These are phyloP conservation scores for Clathrus columnatus DNA, from an alignment of 768 basidiomycete genomes.

Conservation along the genomic window DNA sequence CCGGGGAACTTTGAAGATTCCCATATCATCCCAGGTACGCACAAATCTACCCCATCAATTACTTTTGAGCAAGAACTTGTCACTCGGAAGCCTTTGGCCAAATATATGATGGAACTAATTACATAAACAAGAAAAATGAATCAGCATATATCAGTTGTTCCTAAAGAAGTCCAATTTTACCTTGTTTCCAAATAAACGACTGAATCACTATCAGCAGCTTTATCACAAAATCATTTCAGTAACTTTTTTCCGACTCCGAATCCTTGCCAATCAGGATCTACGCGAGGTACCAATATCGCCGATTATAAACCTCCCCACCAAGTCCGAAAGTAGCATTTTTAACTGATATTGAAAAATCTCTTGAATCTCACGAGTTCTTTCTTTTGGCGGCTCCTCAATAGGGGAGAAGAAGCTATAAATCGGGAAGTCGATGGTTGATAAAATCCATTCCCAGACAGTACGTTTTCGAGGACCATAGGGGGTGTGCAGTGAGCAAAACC, in stretches of 20 bases:
- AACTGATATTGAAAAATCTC: not conserved
- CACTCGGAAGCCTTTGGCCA: slow-evolving; percentile 2
- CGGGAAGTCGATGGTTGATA: slow-evolving; percentile 3
- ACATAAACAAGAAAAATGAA: too few species aligned
- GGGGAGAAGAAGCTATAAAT: not conserved
- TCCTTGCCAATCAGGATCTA: slow-evolving; percentile 7
- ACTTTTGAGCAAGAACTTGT: not conserved
- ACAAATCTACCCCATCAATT: not conserved
- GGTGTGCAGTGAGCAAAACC: not conserved
- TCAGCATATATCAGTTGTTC: too few species aligned
- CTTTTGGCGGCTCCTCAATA: not conserved
- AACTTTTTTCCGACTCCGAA: slow-evolving; percentile 2
- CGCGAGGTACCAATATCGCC: slow-evolving; percentile 6
- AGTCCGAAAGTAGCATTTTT: slow-evolving; percentile 5
- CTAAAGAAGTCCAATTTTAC: not conserved
- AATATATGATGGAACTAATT: not conserved
- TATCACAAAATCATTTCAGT: slow-evolving; percentile 2
- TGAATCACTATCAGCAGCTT: not conserved
- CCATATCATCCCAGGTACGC: slow-evolving; percentile 9
- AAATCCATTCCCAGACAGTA: slow-evolving; percentile 8
- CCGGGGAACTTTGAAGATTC: not conserved
- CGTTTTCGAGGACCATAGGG: not conserved
- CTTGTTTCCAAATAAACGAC: slow-evolving; percentile 5
- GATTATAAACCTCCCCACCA: not conserved
- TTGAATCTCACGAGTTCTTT: not conserved